Percentiles rank a stretch among this genome's conserved stretches.
phyloP scores from a whole-genome alignment of 768 basidiomycete species.

The Dioszegia hungarica region DNA sequence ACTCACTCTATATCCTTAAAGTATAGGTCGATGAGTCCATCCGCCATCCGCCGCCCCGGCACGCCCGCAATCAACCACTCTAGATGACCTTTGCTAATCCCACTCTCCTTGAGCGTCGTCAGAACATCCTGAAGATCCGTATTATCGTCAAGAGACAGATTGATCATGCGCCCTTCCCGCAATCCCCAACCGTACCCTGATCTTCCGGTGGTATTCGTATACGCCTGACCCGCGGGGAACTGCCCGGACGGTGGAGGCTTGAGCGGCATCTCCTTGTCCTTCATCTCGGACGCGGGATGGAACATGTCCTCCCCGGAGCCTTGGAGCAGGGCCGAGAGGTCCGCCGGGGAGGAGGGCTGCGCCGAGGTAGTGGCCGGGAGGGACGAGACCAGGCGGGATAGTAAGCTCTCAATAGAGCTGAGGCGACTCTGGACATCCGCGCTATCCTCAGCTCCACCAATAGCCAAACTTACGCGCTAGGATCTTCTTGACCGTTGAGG shows the following conservation, averaged over 20 bases:
- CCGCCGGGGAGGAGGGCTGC: conserved; percentile 17
- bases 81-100: conserved; percentile 46
- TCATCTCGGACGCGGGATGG: conserved; percentile 22
- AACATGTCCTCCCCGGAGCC: conserved; percentile 44
- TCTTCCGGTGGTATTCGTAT: conserved; percentile 24
- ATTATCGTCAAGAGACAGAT: conserved; percentile 31
- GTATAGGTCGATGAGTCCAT: conserved; percentile 46
- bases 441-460: conserved; percentile 18
- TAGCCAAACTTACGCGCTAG: conserved; percentile 32
- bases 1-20: conserved; percentile 45
- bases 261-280: conserved; percentile 15
- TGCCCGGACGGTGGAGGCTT: conserved; percentile 38
- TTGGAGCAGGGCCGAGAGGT: conserved; percentile 27
- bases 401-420: conserved; percentile 45
- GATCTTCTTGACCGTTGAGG: conserved; percentile 48
- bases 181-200: conserved; percentile 39
- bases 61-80: conserved; percentile 48
- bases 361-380: conserved; percentile 14
- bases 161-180: conserved; percentile 35
- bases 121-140: conserved; percentile 42
- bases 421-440: conserved; percentile 46
- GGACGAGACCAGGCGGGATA: conserved; percentile 33
- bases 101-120: conserved; percentile 47
- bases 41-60: conserved; percentile 44
- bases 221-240: conserved; percentile 29